phyloP scores from a whole-genome alignment of 345 rosid genomes.

The Erucastrum elatum region DNA sequence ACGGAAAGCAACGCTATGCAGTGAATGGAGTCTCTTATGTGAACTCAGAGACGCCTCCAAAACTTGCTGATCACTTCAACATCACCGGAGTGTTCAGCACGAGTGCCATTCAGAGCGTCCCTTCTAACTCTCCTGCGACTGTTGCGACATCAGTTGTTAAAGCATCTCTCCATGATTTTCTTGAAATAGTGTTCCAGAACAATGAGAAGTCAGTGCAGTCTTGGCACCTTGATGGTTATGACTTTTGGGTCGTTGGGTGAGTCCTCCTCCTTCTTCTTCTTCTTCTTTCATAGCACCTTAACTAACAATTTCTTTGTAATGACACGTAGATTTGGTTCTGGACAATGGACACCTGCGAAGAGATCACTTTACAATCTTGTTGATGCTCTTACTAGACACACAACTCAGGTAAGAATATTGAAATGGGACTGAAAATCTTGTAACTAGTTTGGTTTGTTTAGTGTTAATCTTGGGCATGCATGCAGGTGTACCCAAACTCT shows the following conservation, averaged over 20 bases:
- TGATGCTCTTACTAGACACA: slow-evolving; percentile 79
- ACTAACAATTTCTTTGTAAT: slow-evolving; percentile 7
- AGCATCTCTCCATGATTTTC: slow-evolving; percentile 57
- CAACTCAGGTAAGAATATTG: slow-evolving; percentile 56
- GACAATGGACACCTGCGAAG: slow-evolving; percentile 64
- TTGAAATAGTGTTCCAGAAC: slow-evolving; percentile 80
- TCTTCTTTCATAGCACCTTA: neutral
- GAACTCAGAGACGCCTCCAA: slow-evolving; percentile 79
- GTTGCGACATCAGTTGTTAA: slow-evolving; percentile 69
- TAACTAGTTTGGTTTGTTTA: neutral
- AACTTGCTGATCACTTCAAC: slow-evolving; percentile 80
- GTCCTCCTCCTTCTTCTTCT: slow-evolving; percentile 26
- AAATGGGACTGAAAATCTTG: neutral
- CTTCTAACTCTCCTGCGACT: slow-evolving; percentile 54
- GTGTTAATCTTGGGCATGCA: neutral
- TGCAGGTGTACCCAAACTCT: slow-evolving; percentile 81
- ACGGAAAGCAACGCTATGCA: slow-evolving; percentile 77
- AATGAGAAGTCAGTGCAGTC: slow-evolving; percentile 66
- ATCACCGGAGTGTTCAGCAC: slow-evolving; percentile 68
- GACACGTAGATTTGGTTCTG: slow-evolving; percentile 60
- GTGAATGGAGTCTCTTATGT: slow-evolving; percentile 72
- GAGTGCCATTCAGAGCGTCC: slow-evolving; percentile 51
- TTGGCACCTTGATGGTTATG: slow-evolving; percentile 98
- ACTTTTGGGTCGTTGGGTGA: slow-evolving; percentile 93
- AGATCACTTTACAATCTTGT: slow-evolving; percentile 65